Base-by-base conservation (phyloP, 305 asterid species). In the Salvia sclarea region DNA sequence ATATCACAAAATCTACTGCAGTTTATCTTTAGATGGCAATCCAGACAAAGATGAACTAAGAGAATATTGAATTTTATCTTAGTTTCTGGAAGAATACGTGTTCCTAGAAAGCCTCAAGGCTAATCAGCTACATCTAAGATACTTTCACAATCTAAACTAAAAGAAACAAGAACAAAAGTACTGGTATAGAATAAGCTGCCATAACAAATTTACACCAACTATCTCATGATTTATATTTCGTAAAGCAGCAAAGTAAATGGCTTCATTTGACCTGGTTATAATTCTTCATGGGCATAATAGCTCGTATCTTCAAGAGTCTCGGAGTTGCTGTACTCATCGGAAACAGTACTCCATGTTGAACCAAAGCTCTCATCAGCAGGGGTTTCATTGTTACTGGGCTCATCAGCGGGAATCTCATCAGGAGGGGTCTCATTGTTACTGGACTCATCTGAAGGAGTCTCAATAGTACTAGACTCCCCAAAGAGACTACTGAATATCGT, bases 271-370 rank as follows among this genome's bases (percentile, higher is more conserved):
- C 85, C 82, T 71, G 62, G 55, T 74, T 80, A 91, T 40, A 87
- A 73, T 75, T 91, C 98, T 60, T 84, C 95, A 53, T 35, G 80
- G 41, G 68, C 68, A 40, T 73, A 79, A 14, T 71, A 47, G 66
- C 75, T 81, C 64, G 49, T 79, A 28, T 66, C 71, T 21, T 30
- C 41, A 21, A 81, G 60, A 40, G 69, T 43, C 31, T 71, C 81
- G 8, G 81, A 58, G 47, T 30, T 53, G 66, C 8, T 74, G 58
- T 75, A 61, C 50, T 79, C 85, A 49, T 81, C 80, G 12, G 76
- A 66, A 68, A 61, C 30, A 31, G 24, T 20, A 68, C 43, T 67
- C 66, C 72, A 12, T 38, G 73, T 22, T 14, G 71, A 53, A 52
- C 64, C 81, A 9, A 64, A 54, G 63, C 67, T 78, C 72, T 70